Conservation (phyloP, 2,329 filamentous ascomycete genomes). For the Aspergillus transmontanensis region DNA sequence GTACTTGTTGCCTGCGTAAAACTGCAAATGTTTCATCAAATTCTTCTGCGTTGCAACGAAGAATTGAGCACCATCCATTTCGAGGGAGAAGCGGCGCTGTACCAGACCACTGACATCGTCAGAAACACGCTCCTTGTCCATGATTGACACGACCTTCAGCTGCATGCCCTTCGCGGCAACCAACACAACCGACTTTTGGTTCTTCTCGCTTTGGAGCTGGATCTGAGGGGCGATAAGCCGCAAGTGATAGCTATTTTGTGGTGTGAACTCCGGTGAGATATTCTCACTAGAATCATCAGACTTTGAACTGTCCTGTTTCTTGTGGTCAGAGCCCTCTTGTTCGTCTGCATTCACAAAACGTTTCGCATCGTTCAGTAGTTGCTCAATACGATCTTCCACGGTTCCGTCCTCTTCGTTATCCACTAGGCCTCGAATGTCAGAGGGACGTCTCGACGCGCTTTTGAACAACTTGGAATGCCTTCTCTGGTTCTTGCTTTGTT, state of each 20-base stretch:
- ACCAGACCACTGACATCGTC: conserved; percentile 95
- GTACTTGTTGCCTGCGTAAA: conserved; percentile 93
- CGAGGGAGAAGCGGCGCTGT: conserved; percentile 87
- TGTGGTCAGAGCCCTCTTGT: conserved; percentile 41
- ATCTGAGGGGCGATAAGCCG: conserved; percentile 96
- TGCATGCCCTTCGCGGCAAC: conserved; percentile 98
- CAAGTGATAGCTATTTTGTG: conserved; percentile 92
- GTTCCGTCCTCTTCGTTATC: conserved; percentile 64
- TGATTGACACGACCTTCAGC: conserved; percentile 93
- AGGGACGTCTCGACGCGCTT: conserved; percentile 25
- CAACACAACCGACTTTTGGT: conserved; percentile 94
- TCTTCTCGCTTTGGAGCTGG: conserved; percentile 97
- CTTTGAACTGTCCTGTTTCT: conserved; percentile 42
- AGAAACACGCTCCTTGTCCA: conserved; percentile 91
- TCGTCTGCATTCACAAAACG: conserved; percentile 78
- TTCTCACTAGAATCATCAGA: conserved; percentile 66
- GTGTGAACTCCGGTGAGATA: conserved; percentile 82
- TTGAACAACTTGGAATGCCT: conserved; percentile 40
- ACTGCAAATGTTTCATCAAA: conserved; percentile 82
- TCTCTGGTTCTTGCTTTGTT: conserved; percentile 75
- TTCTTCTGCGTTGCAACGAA: conserved; percentile 95
- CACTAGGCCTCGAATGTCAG: conserved; percentile 30
- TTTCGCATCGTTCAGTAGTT: conserved; percentile 80
- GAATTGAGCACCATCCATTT: conserved; percentile 97
- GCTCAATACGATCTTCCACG: conserved; percentile 81